Conservation (phyloP, 1,284 basidiomycete genomes). For the Porodaedalea pini region DNA sequence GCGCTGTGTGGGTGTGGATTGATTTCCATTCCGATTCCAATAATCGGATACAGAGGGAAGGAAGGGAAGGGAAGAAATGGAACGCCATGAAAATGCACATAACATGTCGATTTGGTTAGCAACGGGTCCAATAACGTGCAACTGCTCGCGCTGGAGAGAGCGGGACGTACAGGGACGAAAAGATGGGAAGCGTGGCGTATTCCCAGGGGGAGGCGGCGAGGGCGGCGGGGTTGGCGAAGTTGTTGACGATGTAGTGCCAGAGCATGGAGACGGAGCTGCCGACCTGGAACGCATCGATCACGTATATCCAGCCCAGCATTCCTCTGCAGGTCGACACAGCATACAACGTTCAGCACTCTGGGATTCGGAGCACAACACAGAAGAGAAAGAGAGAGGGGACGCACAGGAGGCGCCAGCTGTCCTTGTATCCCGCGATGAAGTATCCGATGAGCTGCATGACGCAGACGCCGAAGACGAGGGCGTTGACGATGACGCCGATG, state of each 20-base stretch:
- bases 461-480: conserved; percentile 10
- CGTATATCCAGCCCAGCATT: conserved; percentile 1
- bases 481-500: conserved; percentile 10
- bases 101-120: too few species aligned
- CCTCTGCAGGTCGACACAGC: not conserved
- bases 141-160: not conserved
- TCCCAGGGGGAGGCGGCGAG: conserved; percentile 6
- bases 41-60: too few species aligned
- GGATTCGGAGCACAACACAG: not conserved
- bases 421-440: not conserved
- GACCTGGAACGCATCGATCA: conserved; percentile 10
- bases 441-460: conserved; percentile 9
- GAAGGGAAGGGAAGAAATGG: too few species aligned
- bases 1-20: not conserved
- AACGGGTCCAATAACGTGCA: not conserved
- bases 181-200: conserved; percentile 11
- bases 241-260: conserved; percentile 15
- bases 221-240: conserved; percentile 11
- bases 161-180: not conserved
- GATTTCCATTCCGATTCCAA: too few species aligned
- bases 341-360: not conserved
- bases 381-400: not conserved
- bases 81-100: too few species aligned
- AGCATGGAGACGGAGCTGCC: conserved; percentile 8
- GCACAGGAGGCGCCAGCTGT: conserved; percentile 1